phyloP scores from a whole-genome alignment of 2,329 filamentous ascomycete species.

The Tolypocladium tundrense region DNA sequence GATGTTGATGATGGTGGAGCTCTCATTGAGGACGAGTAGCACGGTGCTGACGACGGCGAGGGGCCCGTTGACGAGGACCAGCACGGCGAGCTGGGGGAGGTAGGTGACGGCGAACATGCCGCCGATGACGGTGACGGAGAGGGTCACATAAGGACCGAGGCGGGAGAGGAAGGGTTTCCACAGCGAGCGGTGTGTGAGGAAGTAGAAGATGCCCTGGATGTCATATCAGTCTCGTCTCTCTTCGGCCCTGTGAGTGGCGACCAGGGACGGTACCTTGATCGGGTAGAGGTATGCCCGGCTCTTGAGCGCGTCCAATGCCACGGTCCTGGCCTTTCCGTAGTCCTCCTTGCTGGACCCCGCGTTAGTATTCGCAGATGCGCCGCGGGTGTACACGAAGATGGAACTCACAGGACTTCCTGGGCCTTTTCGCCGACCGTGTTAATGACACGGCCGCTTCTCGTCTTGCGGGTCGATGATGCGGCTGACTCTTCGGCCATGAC shows the following conservation, averaged over 20 bases:
- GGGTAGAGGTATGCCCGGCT: constrained; percentile 83
- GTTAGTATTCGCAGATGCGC: not conserved
- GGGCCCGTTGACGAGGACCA: constrained; percentile 78
- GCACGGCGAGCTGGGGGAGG: constrained; percentile 69
- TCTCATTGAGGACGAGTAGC: constrained; percentile 56
- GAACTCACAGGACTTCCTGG: constrained; percentile 35
- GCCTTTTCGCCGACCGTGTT: constrained; percentile 33
- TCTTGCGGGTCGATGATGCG: constrained; percentile 11
- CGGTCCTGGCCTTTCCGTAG: constrained; percentile 50
- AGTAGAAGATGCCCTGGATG: constrained; percentile 48
- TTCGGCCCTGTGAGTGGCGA: not conserved
- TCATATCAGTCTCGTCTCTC: not conserved
- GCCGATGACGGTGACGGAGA: constrained; percentile 62
- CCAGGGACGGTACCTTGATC: constrained; percentile 37
- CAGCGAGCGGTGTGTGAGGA: constrained; percentile 41
- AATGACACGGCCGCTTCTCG: constrained; percentile 21
- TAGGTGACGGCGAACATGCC: constrained; percentile 88
- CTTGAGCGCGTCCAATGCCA: constrained; percentile 58
- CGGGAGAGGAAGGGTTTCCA: constrained; percentile 50
- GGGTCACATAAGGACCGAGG: constrained; percentile 50
- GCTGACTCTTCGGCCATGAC: not conserved
- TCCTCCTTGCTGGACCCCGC: constrained; percentile 50
- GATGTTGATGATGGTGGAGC: constrained; percentile 45
- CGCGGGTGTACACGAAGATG: no score
- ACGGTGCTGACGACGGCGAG: constrained; percentile 64